Evolutionary conservation across 2,329 filamentous ascomycete species (phyloP).

Genomic region (Metarhizium humberi): DNA sequence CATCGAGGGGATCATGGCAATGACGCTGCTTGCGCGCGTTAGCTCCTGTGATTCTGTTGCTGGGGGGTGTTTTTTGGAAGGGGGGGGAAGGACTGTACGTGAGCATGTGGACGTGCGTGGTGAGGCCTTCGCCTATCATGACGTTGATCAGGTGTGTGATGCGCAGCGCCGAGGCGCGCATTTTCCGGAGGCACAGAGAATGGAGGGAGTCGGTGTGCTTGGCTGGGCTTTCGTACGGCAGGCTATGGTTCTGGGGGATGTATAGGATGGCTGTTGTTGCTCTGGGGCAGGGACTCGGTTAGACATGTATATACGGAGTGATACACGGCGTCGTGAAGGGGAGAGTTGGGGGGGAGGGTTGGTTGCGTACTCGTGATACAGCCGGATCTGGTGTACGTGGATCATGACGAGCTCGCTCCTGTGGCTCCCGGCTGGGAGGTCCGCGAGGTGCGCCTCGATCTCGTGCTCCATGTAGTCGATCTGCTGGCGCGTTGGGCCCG

Average conservation of each 20-base stretch:
- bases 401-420: not conserved
- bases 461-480: not conserved
- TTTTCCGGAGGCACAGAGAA: not conserved
- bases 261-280: not conserved
- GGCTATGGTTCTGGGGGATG: not conserved
- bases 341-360: not conserved
- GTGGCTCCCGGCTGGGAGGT: not conserved
- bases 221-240: not conserved
- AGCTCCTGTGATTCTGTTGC: not conserved
- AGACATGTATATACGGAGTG: too few relatives aligned
- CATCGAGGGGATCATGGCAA: not conserved
- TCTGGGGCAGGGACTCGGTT: not conserved
- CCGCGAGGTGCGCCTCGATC: not conserved
- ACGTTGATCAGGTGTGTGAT: not conserved
- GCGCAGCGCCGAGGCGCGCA: not conserved
- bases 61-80: not conserved
- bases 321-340: too few relatives aligned
- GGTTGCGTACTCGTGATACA: not conserved
- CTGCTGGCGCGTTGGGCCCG: not conserved
- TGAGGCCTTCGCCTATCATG: not conserved
- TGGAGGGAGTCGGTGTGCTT: not conserved
- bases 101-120: not conserved
- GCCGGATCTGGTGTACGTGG: not conserved
- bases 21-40: not conserved
- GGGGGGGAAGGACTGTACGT: not conserved